Percentiles rank a stretch among this genome's conserved stretches.
phyloP scores from a whole-genome alignment of 2,329 filamentous ascomycete species.

The Emericellopsis cladophorae region DNA sequence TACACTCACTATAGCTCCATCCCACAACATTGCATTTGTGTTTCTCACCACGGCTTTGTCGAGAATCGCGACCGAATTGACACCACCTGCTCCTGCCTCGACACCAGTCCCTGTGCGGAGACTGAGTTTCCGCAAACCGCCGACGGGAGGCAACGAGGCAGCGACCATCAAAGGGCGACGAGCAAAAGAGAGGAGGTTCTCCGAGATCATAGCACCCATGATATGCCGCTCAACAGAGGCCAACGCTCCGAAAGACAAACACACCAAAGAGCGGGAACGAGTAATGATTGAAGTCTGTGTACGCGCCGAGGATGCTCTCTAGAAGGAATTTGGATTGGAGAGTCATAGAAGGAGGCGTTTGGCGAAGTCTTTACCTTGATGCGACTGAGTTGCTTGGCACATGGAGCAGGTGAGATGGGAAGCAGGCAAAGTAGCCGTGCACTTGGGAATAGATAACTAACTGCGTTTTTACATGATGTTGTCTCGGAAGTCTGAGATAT shows the following conservation, averaged over 20 bases:
- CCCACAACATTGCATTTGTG: slow-evolving; percentile 81
- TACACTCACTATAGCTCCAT: slow-evolving; percentile 55
- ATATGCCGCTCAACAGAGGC: slow-evolving; percentile 2
- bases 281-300: slow-evolving; percentile 4
- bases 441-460: too few species aligned
- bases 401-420: too few species aligned
- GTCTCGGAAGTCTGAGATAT: too few species aligned
- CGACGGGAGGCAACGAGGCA: slow-evolving; percentile 2
- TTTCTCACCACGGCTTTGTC: slow-evolving; percentile 70
- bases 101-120: slow-evolving; percentile 22
- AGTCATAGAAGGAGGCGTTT: neutral
- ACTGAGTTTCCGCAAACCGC: slow-evolving; percentile 28
- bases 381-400: neutral
- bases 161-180: slow-evolving; percentile 2
- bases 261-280: slow-evolving; percentile 2
- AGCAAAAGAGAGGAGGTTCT: slow-evolving; percentile 4
- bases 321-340: neutral
- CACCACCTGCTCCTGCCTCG: slow-evolving; percentile 15
- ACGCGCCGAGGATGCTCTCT: neutral
- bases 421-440: too few species aligned
- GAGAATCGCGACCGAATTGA: slow-evolving; percentile 35
- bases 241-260: slow-evolving; percentile 1
- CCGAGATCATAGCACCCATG: slow-evolving; percentile 3
- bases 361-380: neutral
- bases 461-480: neutral